Percentiles rank a stretch among this genome's conserved stretches.
phyloP scores from a whole-genome alignment of 352 stramenopile genomes.

The Globisporangium heterothallicum region DNA sequence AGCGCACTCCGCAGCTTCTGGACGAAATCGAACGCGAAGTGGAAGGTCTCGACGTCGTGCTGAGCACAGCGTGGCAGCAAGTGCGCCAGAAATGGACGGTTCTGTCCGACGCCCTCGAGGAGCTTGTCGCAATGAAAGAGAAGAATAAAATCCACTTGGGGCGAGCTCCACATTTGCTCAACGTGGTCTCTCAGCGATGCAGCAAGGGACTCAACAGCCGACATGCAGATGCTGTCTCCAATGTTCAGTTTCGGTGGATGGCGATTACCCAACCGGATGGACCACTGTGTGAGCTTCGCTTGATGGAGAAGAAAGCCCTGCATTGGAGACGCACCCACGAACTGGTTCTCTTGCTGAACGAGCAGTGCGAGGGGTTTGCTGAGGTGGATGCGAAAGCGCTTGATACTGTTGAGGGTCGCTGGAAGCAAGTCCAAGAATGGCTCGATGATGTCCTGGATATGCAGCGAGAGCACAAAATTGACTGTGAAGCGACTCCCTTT shows the following conservation, averaged over 20 bases:
- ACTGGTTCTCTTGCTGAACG: constrained; percentile 52
- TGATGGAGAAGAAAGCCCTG: constrained; percentile 63
- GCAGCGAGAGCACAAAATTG: constrained; percentile 54
- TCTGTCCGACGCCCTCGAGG: constrained; percentile 38
- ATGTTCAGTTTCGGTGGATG: constrained; percentile 73
- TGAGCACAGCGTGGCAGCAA: constrained; percentile 56
- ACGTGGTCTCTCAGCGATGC: constrained; percentile 41
- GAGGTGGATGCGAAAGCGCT: constrained; percentile 47
- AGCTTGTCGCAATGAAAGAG: constrained; percentile 55
- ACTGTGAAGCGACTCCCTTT: constrained; percentile 60
- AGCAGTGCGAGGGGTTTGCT: constrained; percentile 68
- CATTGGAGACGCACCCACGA: constrained; percentile 75
- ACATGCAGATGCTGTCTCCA: constrained; percentile 53
- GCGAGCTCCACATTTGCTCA: constrained; percentile 44
- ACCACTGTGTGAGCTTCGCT: constrained; percentile 49
- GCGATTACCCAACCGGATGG: constrained; percentile 57
- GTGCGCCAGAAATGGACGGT: constrained; percentile 52
- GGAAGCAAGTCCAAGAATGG: constrained; percentile 63
- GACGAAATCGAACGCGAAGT: constrained; percentile 37
- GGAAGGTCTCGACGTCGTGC: constrained; percentile 57
- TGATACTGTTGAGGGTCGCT: constrained; percentile 42
- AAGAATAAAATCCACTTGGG: constrained; percentile 57
- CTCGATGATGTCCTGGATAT: constrained; percentile 57
- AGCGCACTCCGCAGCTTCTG: constrained; percentile 44
- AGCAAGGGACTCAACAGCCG: constrained; percentile 46